These are phyloP conservation scores for Paspalum vaginatum DNA, from an alignment of 176 grass and related monocot genomes.

Conservation along the genomic window DNA sequence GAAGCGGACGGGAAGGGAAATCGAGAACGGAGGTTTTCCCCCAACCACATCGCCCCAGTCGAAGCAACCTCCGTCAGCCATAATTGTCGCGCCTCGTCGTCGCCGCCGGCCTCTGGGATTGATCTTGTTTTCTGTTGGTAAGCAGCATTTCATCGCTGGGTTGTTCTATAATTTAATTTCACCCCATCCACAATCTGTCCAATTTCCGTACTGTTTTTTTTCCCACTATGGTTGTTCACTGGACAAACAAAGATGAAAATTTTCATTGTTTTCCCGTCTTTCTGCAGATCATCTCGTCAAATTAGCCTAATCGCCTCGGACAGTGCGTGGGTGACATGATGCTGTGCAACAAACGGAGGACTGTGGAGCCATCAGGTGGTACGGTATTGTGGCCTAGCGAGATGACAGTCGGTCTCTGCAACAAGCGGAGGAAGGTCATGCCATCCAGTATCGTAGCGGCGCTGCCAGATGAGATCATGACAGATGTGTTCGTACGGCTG, in stretches of 20 bases:
- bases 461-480: not conserved
- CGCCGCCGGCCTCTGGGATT: not conserved
- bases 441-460: not conserved
- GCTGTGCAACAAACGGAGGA: not conserved
- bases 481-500: slow-evolving; percentile 28
- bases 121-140: not conserved
- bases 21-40: not conserved
- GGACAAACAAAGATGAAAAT: not conserved
- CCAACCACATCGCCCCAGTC: not conserved
- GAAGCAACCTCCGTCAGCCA: no score
- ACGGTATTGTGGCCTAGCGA: not conserved
- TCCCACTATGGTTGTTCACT: not conserved
- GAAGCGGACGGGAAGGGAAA: not conserved
- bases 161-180: no score
- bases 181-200: no score
- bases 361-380: not conserved
- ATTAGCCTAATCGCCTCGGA: not conserved
- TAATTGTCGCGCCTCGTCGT: not conserved
- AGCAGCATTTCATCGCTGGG: no score
- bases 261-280: not conserved
- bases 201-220: not conserved
- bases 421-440: slow-evolving; percentile 9
- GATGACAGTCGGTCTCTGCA: not conserved
- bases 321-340: not conserved
- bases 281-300: not conserved